Evolutionary conservation across 106 monocot species (phyloP), one percentile per base, ranked within the genome.

Genomic region (Narthecium ossifragum): DNA sequence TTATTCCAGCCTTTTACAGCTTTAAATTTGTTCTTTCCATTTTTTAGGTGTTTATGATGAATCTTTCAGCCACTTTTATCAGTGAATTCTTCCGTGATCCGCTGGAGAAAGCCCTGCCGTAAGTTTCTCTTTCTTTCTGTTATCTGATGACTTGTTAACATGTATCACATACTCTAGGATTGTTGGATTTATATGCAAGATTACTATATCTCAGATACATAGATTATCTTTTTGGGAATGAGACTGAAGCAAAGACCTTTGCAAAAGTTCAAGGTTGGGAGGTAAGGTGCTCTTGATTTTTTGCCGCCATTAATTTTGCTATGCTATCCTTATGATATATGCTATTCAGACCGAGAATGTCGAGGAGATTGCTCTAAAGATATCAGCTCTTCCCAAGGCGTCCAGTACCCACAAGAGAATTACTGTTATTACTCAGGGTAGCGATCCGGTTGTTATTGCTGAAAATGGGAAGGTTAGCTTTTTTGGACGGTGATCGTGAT

Each of bases 11-110:
- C 18, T 43, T 17, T 43, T 17, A 17, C 1, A 43, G 17, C 18
- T 13, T 17, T 17, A 10, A 13, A 18, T 13, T 26, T 29, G 21
- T 67, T 31, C 41, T 40, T 17, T 34, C 24, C n/a, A n/a, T 25
- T 22, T 34, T 69, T 7, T 62, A 94, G 94, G 70, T 83, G 20
- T 96, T 96, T 61, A 18, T 38, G 41, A 86, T 74, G 83, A 96
- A 96, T 47, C 86, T 96, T 43, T 96, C 90, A 61, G 96, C 96
- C 53, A 83, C 96, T 32, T 96, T 96, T 57, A 96, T 96, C 53
- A 90, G 96, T 43, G 90, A 90, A 64, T 96, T 86, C 49, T 96
- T 90, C 63, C 74, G 66, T 14, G 83, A 83, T 53, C 80, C 64
- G n/a, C 96, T 86, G 46, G 90, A 90, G 59, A 90, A 86, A 61